phyloP scores from a whole-genome alignment of 257 asterid species.

The Capsicum chinense region DNA sequence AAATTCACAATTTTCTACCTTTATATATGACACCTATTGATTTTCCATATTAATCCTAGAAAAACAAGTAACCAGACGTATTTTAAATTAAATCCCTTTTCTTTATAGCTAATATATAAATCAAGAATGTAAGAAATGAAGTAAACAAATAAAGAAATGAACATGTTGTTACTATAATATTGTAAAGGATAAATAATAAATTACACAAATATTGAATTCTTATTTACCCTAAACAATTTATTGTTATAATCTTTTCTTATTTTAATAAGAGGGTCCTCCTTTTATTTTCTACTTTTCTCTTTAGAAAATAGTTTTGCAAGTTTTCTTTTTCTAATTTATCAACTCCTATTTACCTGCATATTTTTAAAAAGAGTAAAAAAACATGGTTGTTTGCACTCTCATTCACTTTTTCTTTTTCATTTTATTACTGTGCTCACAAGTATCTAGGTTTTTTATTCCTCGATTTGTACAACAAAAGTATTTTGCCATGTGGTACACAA shows the following conservation, averaged over 20 bases:
- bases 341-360: background rate
- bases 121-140: background rate
- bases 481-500: no score
- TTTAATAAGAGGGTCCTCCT: background rate
- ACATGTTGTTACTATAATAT: no score
- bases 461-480: background rate
- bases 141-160: background rate
- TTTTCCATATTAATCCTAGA: background rate
- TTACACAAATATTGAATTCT: background rate
- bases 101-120: background rate
- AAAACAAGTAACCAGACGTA: background rate
- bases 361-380: background rate
- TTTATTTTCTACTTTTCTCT: background rate
- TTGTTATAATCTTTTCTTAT: background rate
- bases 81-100: background rate
- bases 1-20: no score
- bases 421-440: background rate
- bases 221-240: background rate
- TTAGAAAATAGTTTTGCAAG: background rate
- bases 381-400: background rate
- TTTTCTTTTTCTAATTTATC: background rate
- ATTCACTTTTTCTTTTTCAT: no score
- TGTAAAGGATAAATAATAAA: background rate
- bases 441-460: constrained; percentile 27
- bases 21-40: background rate